Evolutionary conservation across 371 early-diverging fungal species (phyloP).

Genomic region (Thermomucor indicae-seudaticae): DNA sequence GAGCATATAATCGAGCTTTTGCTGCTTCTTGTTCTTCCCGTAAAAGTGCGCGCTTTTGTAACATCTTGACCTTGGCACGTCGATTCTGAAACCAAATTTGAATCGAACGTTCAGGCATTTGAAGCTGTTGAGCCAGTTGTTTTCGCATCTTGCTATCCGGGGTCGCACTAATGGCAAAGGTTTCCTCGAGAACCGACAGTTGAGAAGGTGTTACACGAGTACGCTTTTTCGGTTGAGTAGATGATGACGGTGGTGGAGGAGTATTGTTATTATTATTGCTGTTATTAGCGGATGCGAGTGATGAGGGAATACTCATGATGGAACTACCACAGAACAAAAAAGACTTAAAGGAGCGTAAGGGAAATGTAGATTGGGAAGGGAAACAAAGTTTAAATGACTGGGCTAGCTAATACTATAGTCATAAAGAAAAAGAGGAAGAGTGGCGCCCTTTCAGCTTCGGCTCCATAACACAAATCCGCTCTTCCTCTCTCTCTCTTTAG

Average conservation of each 20-base stretch:
- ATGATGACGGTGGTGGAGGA: conserved; percentile 1
- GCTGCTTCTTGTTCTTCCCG: conserved; percentile 53
- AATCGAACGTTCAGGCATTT: conserved; percentile 92
- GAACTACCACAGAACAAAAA: no score
- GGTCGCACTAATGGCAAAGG: conserved; percentile 62
- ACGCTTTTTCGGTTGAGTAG: conserved; percentile 46
- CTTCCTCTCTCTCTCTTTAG: no score
- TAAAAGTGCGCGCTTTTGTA: conserved; percentile 48
- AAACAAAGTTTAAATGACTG: conserved; percentile 9
- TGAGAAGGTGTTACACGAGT: conserved; percentile 75
- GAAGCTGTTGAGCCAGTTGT: conserved; percentile 77
- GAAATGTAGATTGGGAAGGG: conserved; percentile 7
- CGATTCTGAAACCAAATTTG: conserved; percentile 99
- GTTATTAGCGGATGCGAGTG: conserved; percentile 3
- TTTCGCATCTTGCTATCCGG: conserved; percentile 84
- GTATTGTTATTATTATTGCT: neutral
- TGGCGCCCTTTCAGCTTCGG: no score
- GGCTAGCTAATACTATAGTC: conserved; percentile 7
- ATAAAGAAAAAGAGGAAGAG: conserved; percentile 10
- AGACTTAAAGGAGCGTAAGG: conserved; percentile 9
- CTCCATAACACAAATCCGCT: no score
- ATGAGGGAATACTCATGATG: conserved; percentile 8
- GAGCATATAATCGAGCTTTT: conserved; percentile 27
- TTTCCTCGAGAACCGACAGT: conserved; percentile 69
- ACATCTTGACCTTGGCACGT: conserved; percentile 88